Evolutionary conservation across 2,329 filamentous ascomycete genomes (phyloP), one percentile per base, ranked within the genome.

Genomic region (Exophiala aquamarina): DNA sequence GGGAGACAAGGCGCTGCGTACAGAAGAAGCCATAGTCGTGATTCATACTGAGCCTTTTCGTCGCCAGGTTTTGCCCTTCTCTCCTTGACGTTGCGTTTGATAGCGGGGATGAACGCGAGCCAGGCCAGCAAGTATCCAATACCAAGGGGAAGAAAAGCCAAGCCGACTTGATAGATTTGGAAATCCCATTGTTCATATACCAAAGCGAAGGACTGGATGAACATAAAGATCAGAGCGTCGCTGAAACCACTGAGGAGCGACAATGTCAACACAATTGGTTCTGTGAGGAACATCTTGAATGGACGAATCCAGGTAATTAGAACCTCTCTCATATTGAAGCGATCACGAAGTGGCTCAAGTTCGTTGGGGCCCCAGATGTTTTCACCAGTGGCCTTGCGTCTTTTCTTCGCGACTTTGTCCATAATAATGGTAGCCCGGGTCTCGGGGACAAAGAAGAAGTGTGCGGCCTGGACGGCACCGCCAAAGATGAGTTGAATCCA

Each of bases 401-500:
- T 79, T 65, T 79, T 82, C 75, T 89, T 89, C 20, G 89, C 89
- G 49, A 91, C 88, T 2, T 74, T 74, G 69, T 93, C 84, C 76
- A 94, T 83, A 72, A 93, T 76, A 51, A 90, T 79, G 3, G 84
- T 89, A 1, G 82, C 79, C 42, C 88, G 77, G 0, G 89, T 93
- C 66, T 93, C 89, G 1, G 87, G 87, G 1, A 93, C 88, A 6
- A 81, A 73, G 48, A 86, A 61, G 40, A 85, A 70, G 62, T 90
- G 86, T 3, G 87, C 60, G 3, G 79, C 14, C 61, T 91, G 87
- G 3, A 89, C 80, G 26, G 80, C 75, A 7, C 69, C 84, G 14
- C 88, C 87, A 43, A 92, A 82, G 57, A 91, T 89, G 54, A 92
- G 78, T 66, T 91, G 87, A 50, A 92, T 86, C 88, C 89, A 93